These are phyloP conservation scores for Ganoderma sinense DNA, from an alignment of 1,284 basidiomycete genomes.

Conservation along the genomic window DNA sequence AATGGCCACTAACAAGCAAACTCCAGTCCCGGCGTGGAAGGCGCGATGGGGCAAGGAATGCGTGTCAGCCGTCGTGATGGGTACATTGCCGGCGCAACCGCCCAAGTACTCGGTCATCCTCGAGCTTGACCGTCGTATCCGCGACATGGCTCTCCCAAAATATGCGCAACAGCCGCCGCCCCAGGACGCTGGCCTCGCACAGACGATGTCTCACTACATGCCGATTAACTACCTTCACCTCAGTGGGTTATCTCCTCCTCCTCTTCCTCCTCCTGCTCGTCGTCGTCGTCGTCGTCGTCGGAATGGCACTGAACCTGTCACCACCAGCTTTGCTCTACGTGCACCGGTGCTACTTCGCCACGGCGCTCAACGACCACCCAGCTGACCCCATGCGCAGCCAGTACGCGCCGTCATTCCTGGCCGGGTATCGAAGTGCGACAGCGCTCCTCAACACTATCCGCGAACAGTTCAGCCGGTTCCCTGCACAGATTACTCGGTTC, in stretches of 20 bases:
- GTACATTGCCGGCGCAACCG: conserved; percentile 67
- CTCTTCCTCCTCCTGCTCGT: conserved; percentile 3
- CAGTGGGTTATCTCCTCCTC: conserved; percentile 48
- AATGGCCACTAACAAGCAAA: not conserved
- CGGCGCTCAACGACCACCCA: conserved; percentile 65
- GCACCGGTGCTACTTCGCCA: conserved; percentile 72
- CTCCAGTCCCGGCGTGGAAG: conserved; percentile 75
- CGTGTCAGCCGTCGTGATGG: conserved; percentile 69
- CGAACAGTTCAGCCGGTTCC: conserved; percentile 50
- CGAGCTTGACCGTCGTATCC: conserved; percentile 41
- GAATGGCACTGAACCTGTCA: not conserved
- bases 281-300: too few species aligned
- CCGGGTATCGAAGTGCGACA: conserved; percentile 74
- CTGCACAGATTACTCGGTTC: conserved; percentile 54
- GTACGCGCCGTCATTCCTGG: conserved; percentile 71
- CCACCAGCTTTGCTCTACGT: conserved; percentile 61
- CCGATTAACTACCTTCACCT: conserved; percentile 67
- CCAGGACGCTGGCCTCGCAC: conserved; percentile 51
- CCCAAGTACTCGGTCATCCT: conserved; percentile 52
- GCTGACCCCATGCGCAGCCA: conserved; percentile 63
- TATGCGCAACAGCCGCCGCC: conserved; percentile 40
- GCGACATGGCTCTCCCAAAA: conserved; percentile 43
- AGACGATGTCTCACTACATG: conserved; percentile 62
- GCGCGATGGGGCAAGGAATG: conserved; percentile 74
- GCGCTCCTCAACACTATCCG: conserved; percentile 58